Base-by-base conservation (phyloP, 805 yeast species). In the Lachancea kluyveri region DNA sequence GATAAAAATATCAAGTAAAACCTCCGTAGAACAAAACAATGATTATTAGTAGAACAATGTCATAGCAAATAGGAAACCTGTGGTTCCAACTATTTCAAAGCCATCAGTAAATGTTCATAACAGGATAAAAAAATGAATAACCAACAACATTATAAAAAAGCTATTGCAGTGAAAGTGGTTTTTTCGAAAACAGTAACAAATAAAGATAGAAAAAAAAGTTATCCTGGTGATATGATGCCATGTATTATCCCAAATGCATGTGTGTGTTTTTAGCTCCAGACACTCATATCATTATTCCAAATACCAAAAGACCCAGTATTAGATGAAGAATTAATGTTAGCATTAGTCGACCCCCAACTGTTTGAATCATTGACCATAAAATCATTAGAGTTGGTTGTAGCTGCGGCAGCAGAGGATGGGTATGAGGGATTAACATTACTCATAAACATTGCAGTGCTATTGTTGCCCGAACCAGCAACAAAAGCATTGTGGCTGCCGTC, bases 201-300 rank as follows among this genome's bases (percentile, higher is more conserved):
- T n/a, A n/a, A n/a, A n/a, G n/a, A n/a, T n/a, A n/a, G n/a, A n/a
- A 15, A 13, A 12, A 14, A 24, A 24, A 6, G 19, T 24, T 19
- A 24, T 24, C 17, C 15, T 24, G 27, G n/a, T 11, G 27, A 12
- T 17, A 13, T 8, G 14, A 24, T 24, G 27, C 27, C 27, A n/a
- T n/a, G n/a, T n/a, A n/a, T n/a, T n/a, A n/a, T n/a, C n/a, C n/a
- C n/a, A n/a, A n/a, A n/a, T n/a, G n/a, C n/a, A n/a, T n/a, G n/a
- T n/a, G n/a, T n/a, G n/a, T n/a, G n/a, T n/a, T 13, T 10, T 45
- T 31, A 59, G 38, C 62, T 56, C 65, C 65, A 60, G 28, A 60
- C 65, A 31, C 60, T 57, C 60, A 57, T 58, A 33, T 57, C 59
- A 35, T 45, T 54, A 34, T 48, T 52, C 60, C 60, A 55, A 24